These are phyloP conservation scores for Ceratobasidium theobromae DNA, from an alignment of 1,284 basidiomycete species.

Conservation along the genomic window DNA sequence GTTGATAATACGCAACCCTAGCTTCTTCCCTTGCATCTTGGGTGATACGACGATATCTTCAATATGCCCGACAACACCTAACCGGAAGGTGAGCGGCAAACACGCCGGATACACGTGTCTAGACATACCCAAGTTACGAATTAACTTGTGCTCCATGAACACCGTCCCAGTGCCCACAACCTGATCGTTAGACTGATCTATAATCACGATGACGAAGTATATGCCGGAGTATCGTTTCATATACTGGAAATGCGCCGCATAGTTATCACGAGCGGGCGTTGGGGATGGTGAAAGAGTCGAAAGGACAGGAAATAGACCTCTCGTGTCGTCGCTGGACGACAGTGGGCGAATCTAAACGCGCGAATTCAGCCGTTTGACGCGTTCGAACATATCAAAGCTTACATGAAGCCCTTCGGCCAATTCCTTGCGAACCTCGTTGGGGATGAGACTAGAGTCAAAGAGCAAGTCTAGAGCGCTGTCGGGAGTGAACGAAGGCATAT, in stretches of 20 bases:
- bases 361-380: slow-evolving; percentile 45
- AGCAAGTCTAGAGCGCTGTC: slow-evolving; percentile 35
- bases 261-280: slow-evolving; percentile 71
- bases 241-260: slow-evolving; percentile 65
- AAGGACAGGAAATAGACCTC: slow-evolving; percentile 84
- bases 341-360: slow-evolving; percentile 78
- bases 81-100: slow-evolving; percentile 42
- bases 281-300: slow-evolving; percentile 76
- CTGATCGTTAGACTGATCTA: slow-evolving; percentile 70
- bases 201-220: slow-evolving; percentile 85
- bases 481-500: slow-evolving; percentile 31
- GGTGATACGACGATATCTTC: slow-evolving; percentile 96
- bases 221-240: slow-evolving; percentile 57
- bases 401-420: slow-evolving; percentile 36
- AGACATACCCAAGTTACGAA: slow-evolving; percentile 48
- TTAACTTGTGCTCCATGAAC: slow-evolving; percentile 91
- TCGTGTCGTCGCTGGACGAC: slow-evolving; percentile 78
- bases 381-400: slow-evolving; percentile 31
- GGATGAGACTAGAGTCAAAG: slow-evolving; percentile 35
- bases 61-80: slow-evolving; percentile 88
- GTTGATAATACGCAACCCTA: slow-evolving; percentile 86
- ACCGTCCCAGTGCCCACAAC: slow-evolving; percentile 86
- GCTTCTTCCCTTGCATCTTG: slow-evolving; percentile 82
- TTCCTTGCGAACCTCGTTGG: slow-evolving; percentile 28
- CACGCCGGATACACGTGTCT: background rate